Evolutionary conservation across 345 rosid genomes (phyloP), one percentile per base, ranked within the genome.

Genomic region (Corchorus capsularis): DNA sequence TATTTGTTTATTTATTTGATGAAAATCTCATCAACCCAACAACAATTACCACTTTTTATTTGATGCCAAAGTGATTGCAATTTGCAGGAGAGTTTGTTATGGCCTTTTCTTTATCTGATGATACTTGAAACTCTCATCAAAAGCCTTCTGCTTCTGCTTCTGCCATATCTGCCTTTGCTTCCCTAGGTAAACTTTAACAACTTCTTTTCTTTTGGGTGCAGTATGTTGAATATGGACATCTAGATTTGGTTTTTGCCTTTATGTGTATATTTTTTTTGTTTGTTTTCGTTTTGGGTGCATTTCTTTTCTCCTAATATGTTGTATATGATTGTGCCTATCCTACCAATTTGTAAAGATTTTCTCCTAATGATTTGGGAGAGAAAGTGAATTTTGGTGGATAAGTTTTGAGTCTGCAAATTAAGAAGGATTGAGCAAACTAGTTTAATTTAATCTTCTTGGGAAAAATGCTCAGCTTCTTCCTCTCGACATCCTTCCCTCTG

Each of bases 21-120:
- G 22, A 17, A 59, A 22, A 19, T 65, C 27, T 37, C 57, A 74
- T 72, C 69, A 27, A 14, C 27, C 14, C 62, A 52, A 53, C 60
- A 49, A 34, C 47, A 53, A 37, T 8, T 10, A 50, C 77, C 54
- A 64, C 81, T 54, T 59, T 77, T 67, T 74, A 41, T 46, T 82
- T 71, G 72, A 78, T 74, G 69, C 50, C 78, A 77, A 35, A 79
- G 75, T 78, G 84, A 81, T 85, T 82, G 82, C 85, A 81, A 80
- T 68, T 79, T 83, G 86, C 88, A 75, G 86, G 61, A 72, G 64
- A 73, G 73, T 75, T 66, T 85, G 79, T 75, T 76, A 78, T 80
- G 86, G 74, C 81, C 22, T 81, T 72, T 84, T 77, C 77, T 78
- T 79, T 82, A 61, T 85, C 80, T 75, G 47, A 73, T 84, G 78